A percentile compares a stretch with the other conserved stretches of the same genome.
Evolutionary conservation across 2,329 filamentous ascomycete species (phyloP).

Genomic region (Metarhizium brunneum): DNA sequence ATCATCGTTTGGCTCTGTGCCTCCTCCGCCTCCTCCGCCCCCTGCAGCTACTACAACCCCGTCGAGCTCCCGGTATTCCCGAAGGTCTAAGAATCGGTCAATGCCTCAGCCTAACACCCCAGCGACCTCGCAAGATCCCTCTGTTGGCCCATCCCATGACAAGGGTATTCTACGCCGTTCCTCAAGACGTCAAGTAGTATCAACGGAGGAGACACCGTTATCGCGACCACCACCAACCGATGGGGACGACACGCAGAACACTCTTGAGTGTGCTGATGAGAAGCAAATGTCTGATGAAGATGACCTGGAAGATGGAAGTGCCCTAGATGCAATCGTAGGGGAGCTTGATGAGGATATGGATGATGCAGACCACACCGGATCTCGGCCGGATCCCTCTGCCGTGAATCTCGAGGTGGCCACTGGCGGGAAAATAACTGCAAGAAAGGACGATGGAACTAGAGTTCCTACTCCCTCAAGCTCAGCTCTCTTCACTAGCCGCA

Average conservation of each 20-base stretch:
- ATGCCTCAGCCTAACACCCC: conserved; percentile 29
- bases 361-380: conserved; percentile 54
- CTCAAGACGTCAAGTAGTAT: conserved; percentile 46
- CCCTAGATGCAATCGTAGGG: conserved; percentile 81
- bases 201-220: conserved; percentile 41
- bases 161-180: conserved; percentile 53
- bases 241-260: conserved; percentile 55
- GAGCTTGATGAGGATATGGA: conserved; percentile 81
- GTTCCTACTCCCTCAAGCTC: conserved; percentile 67
- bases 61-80: conserved; percentile 34
- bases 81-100: conserved; percentile 39
- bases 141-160: conserved; percentile 43
- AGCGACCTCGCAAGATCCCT: conserved; percentile 30
- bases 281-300: conserved; percentile 69
- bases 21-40: conserved; percentile 17
- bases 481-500: conserved; percentile 20
- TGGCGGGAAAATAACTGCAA: conserved; percentile 79
- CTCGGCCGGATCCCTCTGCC: conserved; percentile 59
- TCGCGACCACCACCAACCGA: conserved; percentile 45
- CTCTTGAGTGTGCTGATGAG: conserved; percentile 89
- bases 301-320: conserved; percentile 53
- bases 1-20: conserved; percentile 27
- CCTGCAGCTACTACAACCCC: conserved; percentile 23
- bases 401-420: conserved; percentile 86
- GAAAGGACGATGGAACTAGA: conserved; percentile 83